A percentile compares a stretch with the other conserved stretches of the same genome.
Evolutionary conservation across 202 grass and related monocot genomes (phyloP).

Genomic region (Schoenoplectus tabernaemontani): DNA sequence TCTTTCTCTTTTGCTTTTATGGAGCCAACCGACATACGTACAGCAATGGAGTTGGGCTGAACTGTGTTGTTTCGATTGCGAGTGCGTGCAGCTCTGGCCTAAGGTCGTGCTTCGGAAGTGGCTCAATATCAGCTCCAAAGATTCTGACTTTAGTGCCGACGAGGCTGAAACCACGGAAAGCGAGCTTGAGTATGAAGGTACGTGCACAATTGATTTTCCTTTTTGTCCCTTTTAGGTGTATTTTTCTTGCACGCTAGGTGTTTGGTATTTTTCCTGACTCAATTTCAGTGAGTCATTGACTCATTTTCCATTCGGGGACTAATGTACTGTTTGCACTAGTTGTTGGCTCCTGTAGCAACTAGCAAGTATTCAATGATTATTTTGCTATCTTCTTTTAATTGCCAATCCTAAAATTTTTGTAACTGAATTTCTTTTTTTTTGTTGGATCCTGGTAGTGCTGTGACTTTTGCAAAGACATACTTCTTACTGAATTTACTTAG

Average conservation of each 20-base stretch:
- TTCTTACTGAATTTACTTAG: background rate
- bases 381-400: background rate
- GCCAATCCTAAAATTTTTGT: background rate
- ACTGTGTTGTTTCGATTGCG: constrained; percentile 37
- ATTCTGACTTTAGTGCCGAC: constrained; percentile 90
- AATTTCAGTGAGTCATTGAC: background rate
- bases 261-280: background rate
- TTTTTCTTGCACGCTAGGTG: constrained; percentile 4
- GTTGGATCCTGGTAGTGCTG: background rate
- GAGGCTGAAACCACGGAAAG: constrained; percentile 64
- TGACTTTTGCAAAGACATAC: background rate
- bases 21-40: background rate
- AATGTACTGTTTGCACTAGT: background rate
- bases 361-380: background rate
- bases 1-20: constrained; percentile 4
- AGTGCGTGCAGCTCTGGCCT: constrained; percentile 71
- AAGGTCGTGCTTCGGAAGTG: constrained; percentile 80
- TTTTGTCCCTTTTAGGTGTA: background rate
- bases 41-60: constrained; percentile 41
- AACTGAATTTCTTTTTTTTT: constrained; percentile 12
- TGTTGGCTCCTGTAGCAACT: background rate
- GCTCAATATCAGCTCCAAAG: constrained; percentile 85
- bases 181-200: constrained; percentile 70
- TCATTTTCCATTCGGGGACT: background rate
- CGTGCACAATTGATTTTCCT: background rate